Percentiles rank a stretch among this genome's conserved stretches.
phyloP scores from a whole-genome alignment of 2,329 filamentous ascomycete species.

The Coniochaeta hoffmannii region DNA sequence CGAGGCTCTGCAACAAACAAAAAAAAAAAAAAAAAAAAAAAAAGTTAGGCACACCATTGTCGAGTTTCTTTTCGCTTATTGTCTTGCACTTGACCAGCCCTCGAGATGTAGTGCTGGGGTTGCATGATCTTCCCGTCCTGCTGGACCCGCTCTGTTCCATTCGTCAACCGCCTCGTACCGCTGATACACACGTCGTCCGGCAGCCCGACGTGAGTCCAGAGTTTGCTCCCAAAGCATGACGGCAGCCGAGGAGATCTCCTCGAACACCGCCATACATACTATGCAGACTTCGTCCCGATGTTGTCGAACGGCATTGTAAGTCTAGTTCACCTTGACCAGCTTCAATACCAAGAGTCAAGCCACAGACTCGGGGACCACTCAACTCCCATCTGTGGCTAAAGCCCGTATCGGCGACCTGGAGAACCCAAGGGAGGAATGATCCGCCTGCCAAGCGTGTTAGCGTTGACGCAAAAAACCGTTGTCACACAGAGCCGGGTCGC shows the following conservation, averaged over 20 bases:
- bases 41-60: not conserved
- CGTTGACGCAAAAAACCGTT: conserved; percentile 21
- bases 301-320: not conserved
- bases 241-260: not conserved
- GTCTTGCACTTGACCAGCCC: not conserved
- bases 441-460: conserved; percentile 11
- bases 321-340: not conserved
- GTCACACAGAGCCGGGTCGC: conserved; percentile 17
- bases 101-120: not conserved
- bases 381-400: conserved; percentile 16
- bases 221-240: too few relatives aligned
- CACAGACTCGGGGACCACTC: conserved; percentile 1
- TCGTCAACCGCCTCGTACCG: not conserved
- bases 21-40: too few relatives aligned
- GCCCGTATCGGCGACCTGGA: conserved; percentile 18
- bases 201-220: not conserved
- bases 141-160: not conserved
- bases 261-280: too few relatives aligned
- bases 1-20: not conserved
- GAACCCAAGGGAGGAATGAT: conserved; percentile 14
- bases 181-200: not conserved
- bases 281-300: not conserved
- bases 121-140: conserved; percentile 1
- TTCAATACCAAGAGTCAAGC: not conserved
- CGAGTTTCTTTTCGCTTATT: not conserved